These are phyloP conservation scores for Trypanosoma avium DNA, from an alignment of 208 protist species.

Conservation along the genomic window DNA sequence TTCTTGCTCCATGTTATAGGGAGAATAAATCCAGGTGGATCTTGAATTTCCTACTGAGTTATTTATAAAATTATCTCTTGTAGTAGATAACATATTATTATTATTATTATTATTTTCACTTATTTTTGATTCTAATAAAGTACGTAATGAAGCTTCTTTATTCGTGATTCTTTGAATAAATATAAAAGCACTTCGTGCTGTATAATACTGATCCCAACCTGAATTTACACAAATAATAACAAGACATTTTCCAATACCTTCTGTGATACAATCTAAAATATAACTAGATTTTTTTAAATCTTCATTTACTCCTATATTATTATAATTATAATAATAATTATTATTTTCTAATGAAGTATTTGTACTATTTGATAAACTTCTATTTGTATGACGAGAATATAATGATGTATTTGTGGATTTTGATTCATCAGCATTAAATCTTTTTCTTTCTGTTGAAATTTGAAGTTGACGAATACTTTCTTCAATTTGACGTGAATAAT, in stretches of 20 bases:
- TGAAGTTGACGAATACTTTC: conserved; percentile 9
- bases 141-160: neutral
- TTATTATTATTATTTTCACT: neutral
- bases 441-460: neutral
- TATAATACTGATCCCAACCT: conserved; percentile 30
- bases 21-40: conserved; percentile 4
- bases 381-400: neutral
- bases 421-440: neutral
- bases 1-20: neutral
- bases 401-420: neutral
- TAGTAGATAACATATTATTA: neutral
- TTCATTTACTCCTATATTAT: no score
- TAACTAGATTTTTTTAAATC: no score
- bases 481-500: conserved; percentile 13
- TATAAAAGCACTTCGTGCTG: conserved; percentile 29
- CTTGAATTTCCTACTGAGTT: neutral
- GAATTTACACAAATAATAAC: conserved; percentile 34
- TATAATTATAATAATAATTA: neutral
- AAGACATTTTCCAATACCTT: conserved; percentile 19
- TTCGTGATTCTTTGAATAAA: conserved; percentile 27
- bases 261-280: conserved; percentile 16
- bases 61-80: neutral
- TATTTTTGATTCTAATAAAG: neutral
- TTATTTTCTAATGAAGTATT: neutral
- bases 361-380: neutral